Base-by-base conservation (phyloP, 352 stramenopile species). In the Elongisporangium undulatum region DNA sequence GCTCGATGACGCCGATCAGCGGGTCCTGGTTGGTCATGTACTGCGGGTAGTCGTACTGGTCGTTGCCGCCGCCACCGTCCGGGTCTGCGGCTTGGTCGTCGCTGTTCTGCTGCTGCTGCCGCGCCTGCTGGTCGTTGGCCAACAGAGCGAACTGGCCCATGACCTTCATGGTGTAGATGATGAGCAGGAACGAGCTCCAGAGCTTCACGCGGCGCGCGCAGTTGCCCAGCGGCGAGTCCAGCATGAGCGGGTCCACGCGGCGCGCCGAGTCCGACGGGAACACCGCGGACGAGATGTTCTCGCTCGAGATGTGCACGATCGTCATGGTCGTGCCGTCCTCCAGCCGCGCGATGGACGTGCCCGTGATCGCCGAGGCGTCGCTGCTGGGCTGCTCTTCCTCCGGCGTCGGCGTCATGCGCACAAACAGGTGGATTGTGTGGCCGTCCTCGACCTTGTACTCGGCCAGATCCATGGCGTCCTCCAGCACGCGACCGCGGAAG, bases 401-500 rank as follows among this genome's bases (percentile, higher is more conserved):
- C 4, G 81, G 77, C 8, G 68, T 81, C n/a, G 71, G 71, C 1
- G 72, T 75, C 68, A 84, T 69, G 19, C 87, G 75, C 48, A 95
- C 89, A 53, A 98, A 96, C 59, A 97, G 70, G 64, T 98, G 92
- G 49, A 98, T 79, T 9, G 86, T 97, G 62, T 97, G 89, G 9
- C 90, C 91, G 45, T 96, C 79, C 58, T 97, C 90, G 4, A 98
- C 79, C 51, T 96, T 95, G 69, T 97, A 97, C 19, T 80, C 77
- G 8, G 66, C 71, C 7, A 98, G 71, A 4, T 69, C 53, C 34
- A 80, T 64, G 3, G 87, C 82, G 57, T 97, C 91, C 26, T 94
- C 86, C 2, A 98, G 75, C 51, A 96, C 87, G 29, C 87, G 86
- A 23, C 92, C 92, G 21, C 90, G 79, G 62, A 97, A 98, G 61